Base-by-base conservation (phyloP, 305 asterid species). In the Solanum hybrid region DNA sequence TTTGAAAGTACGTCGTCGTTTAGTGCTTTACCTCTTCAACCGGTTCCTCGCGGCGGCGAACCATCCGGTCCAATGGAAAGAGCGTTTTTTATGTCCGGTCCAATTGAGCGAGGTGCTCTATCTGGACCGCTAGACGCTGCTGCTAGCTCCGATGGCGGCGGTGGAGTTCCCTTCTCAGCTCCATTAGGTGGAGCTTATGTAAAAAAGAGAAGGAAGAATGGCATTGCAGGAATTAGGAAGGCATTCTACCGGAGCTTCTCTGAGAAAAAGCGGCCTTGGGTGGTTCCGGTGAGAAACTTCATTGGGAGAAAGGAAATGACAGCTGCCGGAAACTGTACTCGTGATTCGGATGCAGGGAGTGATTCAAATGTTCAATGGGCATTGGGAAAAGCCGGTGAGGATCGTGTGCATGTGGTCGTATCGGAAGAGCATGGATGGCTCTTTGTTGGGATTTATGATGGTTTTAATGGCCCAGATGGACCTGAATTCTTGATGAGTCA, bases 381-480 rank as follows among this genome's bases (percentile, higher is more conserved):
- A 3, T 89, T 94, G 51, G 96, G 96, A 77, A 94, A 96, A 92
- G 96, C 97, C 1, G 98, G 98, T 22, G 98, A 96, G 94, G 98
- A 96, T 89, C 95, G 97, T 64, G 98, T 95, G 56, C 98, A 96
- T 66, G 98, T 95, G 93, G 98, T 96, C 38, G 98, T 96, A 26
- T 96, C 97, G 11, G 97, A 95, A 92, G 98, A 96, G 89, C 93
- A 93, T 56, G 97, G 98, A 6, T 96, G 97, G 98, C 91, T 96
- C 75, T 96, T 94, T 91, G 98, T 96, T 73, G 98, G 98, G 77
- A 96, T 96, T 82, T 96, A 96, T 87, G 98, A 96, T 90, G 98
- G 98, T 42, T 96, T 96, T 90, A 96, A 96, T 86, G 98, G 98
- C 35, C 98, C 98, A 10, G 98, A 96, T 92, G 98, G 96, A 40